Base-by-base conservation (phyloP, 2,329 filamentous ascomycete genomes). In the Zasmidium cellare region DNA sequence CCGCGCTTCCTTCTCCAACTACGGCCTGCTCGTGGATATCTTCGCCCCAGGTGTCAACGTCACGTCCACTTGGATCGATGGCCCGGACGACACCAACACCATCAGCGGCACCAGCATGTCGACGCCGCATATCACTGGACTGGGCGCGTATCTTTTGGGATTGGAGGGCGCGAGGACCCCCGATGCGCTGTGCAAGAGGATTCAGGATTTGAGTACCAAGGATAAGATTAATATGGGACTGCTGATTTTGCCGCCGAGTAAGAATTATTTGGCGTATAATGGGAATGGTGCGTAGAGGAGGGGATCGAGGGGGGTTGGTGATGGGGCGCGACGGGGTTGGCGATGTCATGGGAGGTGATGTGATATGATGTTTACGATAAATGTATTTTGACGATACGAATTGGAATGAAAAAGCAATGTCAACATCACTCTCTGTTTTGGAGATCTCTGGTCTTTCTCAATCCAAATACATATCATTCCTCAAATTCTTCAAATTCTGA, bases 91-190 rank as follows among this genome's bases (percentile, higher is more conserved):
- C 22, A 79, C 70, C 35, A 73, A 73, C 49, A 76, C 68, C 24
- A 77, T 85, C 65, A 81, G 77, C 14, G 86, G 85, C 31, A 88
- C 86, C 5, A 84, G 80, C 35, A 87, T 87, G 84, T 86, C 87
- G 23, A 81, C 82, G 38, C 87, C 87, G 1, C 87, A 89, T 70
- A 80, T 90, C 54, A 82, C 84, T 49, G 88, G 88, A 49, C 77
- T 90, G 2, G 85, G 84, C 14, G 86, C 86, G 24, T 90, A 90
- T 73, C 75, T 90, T 28, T 85, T 90, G 76, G 73, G 74, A n/a
- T 71, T 82, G 12, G 75, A 81, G 57, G 72, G 72, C 1, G 70
- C 76, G 58, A 71, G 59, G 50, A 75, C 74, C n/a, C 79, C 82
- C 0, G 70, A 31, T 2, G 59, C 50, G 12, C 78, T 86, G 20